phyloP scores from a whole-genome alignment of 2,329 filamentous ascomycete species.

The Bipolaris gigantea region DNA sequence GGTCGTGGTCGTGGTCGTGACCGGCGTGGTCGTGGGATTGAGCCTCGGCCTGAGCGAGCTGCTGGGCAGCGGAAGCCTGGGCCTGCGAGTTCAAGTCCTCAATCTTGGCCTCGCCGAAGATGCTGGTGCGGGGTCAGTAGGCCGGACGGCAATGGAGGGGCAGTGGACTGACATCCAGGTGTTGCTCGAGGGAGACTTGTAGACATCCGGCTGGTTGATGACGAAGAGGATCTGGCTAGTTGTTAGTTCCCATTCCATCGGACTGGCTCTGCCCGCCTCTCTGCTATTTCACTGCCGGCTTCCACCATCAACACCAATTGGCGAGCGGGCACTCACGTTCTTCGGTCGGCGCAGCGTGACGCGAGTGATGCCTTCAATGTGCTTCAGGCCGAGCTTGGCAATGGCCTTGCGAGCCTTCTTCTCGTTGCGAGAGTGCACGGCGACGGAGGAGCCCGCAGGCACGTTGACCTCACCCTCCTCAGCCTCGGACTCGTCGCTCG shows the following conservation, averaged over 20 bases:
- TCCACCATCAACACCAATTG: constrained; percentile 19
- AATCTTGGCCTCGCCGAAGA: constrained; percentile 99
- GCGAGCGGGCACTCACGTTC: constrained; percentile 73
- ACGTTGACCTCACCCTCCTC: constrained; percentile 70
- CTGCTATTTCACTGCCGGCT: constrained; percentile 11
- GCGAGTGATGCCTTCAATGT: constrained; percentile 94
- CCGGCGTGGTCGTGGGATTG: constrained; percentile 69
- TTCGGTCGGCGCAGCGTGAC: constrained; percentile 98
- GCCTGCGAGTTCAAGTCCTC: constrained; percentile 99
- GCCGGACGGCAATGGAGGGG: constrained; percentile 9
- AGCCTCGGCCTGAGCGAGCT: constrained; percentile 76
- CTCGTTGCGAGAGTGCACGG: constrained; percentile 98
- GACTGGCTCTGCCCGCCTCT: constrained; percentile 6
- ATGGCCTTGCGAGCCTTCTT: constrained; percentile 99
- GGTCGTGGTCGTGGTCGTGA: constrained; percentile 72
- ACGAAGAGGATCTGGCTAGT: constrained; percentile 86
- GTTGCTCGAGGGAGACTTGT: constrained; percentile 99
- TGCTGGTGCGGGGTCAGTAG: constrained; percentile 59
- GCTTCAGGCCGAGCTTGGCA: constrained; percentile 95
- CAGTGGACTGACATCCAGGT: constrained; percentile 88
- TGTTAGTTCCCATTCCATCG: constrained; percentile 23
- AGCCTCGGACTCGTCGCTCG: constrained; percentile 74
- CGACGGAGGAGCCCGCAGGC: constrained; percentile 82
- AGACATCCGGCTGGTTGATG: constrained; percentile 99
- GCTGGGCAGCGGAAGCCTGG: constrained; percentile 92